Evolutionary conservation across 306 rosid genomes (phyloP).

Genomic region (Fagus sylvatica): DNA sequence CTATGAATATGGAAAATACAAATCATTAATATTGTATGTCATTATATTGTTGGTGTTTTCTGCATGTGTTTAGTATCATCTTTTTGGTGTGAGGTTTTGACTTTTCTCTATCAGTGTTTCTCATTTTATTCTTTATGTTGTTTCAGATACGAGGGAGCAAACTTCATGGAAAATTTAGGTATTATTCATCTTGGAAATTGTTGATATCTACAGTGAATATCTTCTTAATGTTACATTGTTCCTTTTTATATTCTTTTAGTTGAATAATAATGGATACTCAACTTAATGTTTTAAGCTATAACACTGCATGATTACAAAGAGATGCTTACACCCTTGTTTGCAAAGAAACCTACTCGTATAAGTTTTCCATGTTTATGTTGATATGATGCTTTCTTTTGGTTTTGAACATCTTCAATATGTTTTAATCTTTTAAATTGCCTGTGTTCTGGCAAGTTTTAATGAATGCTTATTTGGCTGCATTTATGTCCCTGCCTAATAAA

Average conservation of each 20-base stretch:
- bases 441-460: not conserved
- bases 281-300: too few species aligned
- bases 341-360: not conserved
- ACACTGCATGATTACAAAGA: not conserved
- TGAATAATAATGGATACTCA: too few species aligned
- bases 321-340: not conserved
- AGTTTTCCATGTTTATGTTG: not conserved
- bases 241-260: not conserved
- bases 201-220: constrained; percentile 1
- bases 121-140: constrained; percentile 3
- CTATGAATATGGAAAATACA: too few species aligned
- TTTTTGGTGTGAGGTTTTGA: constrained; percentile 21
- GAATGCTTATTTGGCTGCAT: constrained; percentile 21
- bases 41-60: not conserved
- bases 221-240: constrained; percentile 1
- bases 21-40: too few species aligned
- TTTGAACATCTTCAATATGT: not conserved
- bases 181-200: constrained; percentile 26
- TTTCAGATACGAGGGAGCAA: constrained; percentile 93
- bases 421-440: not conserved
- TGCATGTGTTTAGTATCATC: constrained; percentile 2
- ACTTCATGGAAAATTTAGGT: constrained; percentile 98
- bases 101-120: constrained; percentile 15
- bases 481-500: not conserved
- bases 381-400: not conserved